Evolutionary conservation across 225 moss, liverwort and hornwort genomes (phyloP).

Genomic region (Thuidium tamariscinum): DNA sequence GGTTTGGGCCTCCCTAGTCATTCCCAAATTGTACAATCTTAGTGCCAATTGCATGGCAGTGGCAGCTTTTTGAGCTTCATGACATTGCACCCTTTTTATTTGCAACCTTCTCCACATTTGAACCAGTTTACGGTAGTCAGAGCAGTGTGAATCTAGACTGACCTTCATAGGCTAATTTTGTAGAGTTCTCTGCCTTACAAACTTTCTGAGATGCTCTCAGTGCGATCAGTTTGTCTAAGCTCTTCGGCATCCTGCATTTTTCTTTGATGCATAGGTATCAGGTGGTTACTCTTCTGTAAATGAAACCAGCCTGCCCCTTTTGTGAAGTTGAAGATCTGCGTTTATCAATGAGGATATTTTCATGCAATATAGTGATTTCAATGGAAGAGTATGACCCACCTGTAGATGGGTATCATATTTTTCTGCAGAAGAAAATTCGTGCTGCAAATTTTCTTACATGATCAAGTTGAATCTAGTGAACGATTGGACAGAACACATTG

Average conservation of each 20-base stretch:
- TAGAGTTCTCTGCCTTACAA: not conserved
- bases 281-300: not conserved
- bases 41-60: not conserved
- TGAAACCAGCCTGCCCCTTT: not conserved
- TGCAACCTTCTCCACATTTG: not conserved
- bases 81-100: not conserved
- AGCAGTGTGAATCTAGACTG: not conserved
- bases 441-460: not conserved
- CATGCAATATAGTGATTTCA: not conserved
- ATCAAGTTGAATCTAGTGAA: not conserved
- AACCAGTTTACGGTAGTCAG: not conserved
- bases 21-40: constrained; percentile 8
- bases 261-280: not conserved
- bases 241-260: not conserved
- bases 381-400: not conserved
- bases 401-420: not conserved
- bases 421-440: not conserved
- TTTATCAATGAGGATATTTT: not conserved
- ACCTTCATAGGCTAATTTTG: constrained; percentile 10
- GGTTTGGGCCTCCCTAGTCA: not conserved
- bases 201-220: not conserved
- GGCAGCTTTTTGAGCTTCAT: not conserved
- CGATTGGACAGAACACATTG: not conserved
- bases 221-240: not conserved
- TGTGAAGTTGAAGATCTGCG: not conserved